These are phyloP conservation scores for Amphibolis antarctica DNA, from an alignment of 106 monocot genomes.

Conservation along the genomic window DNA sequence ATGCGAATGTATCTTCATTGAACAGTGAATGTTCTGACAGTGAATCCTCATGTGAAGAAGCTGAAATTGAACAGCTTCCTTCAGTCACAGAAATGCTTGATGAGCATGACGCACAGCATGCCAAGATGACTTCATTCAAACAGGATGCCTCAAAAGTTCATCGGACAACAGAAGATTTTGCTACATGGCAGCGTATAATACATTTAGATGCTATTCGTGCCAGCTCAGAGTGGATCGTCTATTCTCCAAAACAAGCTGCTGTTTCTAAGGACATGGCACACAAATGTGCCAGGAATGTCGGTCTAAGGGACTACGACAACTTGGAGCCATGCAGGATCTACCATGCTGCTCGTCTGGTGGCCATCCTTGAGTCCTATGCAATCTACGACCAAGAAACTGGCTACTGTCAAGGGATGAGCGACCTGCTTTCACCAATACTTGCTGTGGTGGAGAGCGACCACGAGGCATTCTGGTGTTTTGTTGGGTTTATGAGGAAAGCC, in stretches of 20 bases:
- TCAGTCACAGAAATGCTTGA: conserved; percentile 14
- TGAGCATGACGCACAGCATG: conserved; percentile 17
- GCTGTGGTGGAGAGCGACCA: conserved; percentile 60
- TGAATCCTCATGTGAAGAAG: conserved; percentile 44
- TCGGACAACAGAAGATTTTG: conserved; percentile 52
- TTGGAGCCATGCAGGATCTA: conserved; percentile 65
- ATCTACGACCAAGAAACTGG: conserved; percentile 76
- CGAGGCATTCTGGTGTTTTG: conserved; percentile 92
- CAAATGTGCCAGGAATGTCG: conserved; percentile 34
- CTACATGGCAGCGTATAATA: conserved; percentile 82
- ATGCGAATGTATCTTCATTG: conserved; percentile 4
- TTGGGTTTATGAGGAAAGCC: conserved; percentile 79
- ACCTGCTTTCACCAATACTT: conserved; percentile 70
- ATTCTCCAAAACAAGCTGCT: conserved; percentile 36
- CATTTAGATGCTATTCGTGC: conserved; percentile 70
- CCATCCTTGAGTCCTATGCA: conserved; percentile 81
- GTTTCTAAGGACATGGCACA: conserved; percentile 43
- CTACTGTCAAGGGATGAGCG: conserved; percentile 96
- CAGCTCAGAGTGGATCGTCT: conserved; percentile 57
- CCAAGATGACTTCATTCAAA: conserved; percentile 20
- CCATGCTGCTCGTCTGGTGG: conserved; percentile 70
- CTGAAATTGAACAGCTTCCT: conserved; percentile 14
- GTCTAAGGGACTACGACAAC: conserved; percentile 68
- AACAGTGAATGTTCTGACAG: conserved; percentile 48
- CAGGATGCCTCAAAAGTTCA: conserved; percentile 18